Evolutionary conservation across 495 filamentous ascomycete species (phyloP), one percentile per base, ranked within the genome.

Genomic region (Aspergillus hancockii): DNA sequence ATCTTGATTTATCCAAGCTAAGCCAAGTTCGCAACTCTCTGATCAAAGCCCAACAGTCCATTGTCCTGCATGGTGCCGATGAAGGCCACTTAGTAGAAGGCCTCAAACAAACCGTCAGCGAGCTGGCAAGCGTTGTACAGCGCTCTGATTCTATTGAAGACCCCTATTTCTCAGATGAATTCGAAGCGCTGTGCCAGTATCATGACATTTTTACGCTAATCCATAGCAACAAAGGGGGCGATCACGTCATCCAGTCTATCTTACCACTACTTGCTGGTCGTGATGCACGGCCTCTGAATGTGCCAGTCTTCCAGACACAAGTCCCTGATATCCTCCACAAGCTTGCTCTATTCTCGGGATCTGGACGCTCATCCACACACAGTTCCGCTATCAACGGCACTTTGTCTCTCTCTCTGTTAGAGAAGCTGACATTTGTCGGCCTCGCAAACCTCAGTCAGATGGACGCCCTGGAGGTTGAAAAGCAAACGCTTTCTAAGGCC

Each of bases 141-240:
- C 66, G 68, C 23, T 71, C 69, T 18, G 77, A 77, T 30, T 68
- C 58, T 58, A 72, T 34, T 57, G 80, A 65, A 64, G 52, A 67
- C 54, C 63, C 79, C 53, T 72, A 79, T 63, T 88, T 93, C 60
- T 73, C 80, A 12, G 61, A 71, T 10, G 80, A 87, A 56, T 92
- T 92, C 60, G 88, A 91, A 66, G 74, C 79, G 4, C 64, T 92
- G 38, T 81, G 87, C 65, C 85, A 91, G 67, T 86, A 84, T 57
- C 72, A 81, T n/a, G 76, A 82, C 55, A 65, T 82, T 9, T 66
- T 71, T 19, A 64, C 64, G 1, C 30, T 70, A 22, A 56, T 61
- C 36, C 34, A 55, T 41, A 54, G 60, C 21, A 50, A 67, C 57
- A 53, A 43, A 18, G 57, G 50, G 19, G 47, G 54, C 7, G 60